phyloP scores from a whole-genome alignment of 2,329 filamentous ascomycete species.

The Fusarium agapanthi region DNA sequence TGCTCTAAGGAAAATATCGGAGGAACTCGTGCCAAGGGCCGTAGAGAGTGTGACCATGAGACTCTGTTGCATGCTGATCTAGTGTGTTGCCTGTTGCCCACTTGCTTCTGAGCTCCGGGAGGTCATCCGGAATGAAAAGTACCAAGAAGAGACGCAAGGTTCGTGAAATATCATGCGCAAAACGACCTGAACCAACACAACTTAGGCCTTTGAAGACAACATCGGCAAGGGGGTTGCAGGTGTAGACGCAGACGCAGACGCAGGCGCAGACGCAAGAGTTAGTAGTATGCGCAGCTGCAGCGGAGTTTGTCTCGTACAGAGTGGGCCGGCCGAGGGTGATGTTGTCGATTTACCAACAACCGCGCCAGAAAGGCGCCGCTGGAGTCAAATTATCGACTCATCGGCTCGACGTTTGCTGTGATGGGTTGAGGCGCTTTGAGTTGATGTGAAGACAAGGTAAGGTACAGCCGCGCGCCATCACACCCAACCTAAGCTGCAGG shows the following conservation, averaged over 20 bases:
- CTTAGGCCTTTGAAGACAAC: background rate
- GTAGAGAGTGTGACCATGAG: constrained; percentile 20
- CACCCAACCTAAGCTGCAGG: constrained; percentile 28
- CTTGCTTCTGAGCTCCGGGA: constrained; percentile 26
- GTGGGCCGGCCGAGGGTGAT: constrained; percentile 27
- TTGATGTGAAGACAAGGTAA: constrained; percentile 29
- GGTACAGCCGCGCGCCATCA: constrained; percentile 41
- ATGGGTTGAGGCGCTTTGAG: constrained; percentile 36
- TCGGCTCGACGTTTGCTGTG: constrained; percentile 20
- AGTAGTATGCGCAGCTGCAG: constrained; percentile 24
- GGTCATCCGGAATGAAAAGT: constrained; percentile 26
- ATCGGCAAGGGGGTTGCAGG: background rate
- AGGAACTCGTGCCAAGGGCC: constrained; percentile 17
- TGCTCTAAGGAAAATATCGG: constrained; percentile 21
- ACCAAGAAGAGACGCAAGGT: constrained; percentile 25
- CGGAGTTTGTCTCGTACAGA: constrained; percentile 22
- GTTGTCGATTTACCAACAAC: constrained; percentile 10
- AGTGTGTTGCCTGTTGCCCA: constrained; percentile 28
- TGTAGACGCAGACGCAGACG: constrained; percentile 18
- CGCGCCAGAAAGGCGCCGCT: constrained; percentile 14
- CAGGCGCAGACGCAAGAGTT: constrained; percentile 15
- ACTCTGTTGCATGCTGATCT: constrained; percentile 33
- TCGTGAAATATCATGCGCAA: constrained; percentile 16
- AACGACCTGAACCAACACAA: constrained; percentile 5
- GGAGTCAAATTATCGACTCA: constrained; percentile 21